Conservation (phyloP, 306 rosid genomes). For the Dryas drummondii region DNA sequence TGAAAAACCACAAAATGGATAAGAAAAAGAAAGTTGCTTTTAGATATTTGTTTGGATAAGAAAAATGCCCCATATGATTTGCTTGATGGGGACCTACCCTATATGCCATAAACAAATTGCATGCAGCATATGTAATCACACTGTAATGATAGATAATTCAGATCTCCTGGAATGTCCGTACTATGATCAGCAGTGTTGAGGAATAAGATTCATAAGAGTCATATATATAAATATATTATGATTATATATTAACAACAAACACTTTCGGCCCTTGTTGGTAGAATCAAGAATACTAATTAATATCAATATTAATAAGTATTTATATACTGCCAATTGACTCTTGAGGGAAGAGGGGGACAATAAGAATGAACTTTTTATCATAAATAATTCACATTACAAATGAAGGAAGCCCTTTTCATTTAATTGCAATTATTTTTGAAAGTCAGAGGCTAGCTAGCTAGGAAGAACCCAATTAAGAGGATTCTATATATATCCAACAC, state of each 20-base stretch:
- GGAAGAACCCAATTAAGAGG: neutral
- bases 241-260: neutral
- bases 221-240: neutral
- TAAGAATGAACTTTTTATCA: slow-evolving; percentile 17
- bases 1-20: slow-evolving; percentile 44
- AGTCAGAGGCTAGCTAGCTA: slow-evolving; percentile 26
- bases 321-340: neutral
- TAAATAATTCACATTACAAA: neutral
- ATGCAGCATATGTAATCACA: slow-evolving; percentile 33
- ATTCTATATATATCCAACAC: neutral
- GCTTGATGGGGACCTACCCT: slow-evolving; percentile 49
- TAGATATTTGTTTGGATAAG: slow-evolving; percentile 88
- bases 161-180: slow-evolving; percentile 37
- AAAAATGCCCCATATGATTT: slow-evolving; percentile 59
- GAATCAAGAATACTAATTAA: slow-evolving; percentile 40
- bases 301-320: neutral
- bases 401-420: slow-evolving; percentile 30
- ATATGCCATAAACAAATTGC: slow-evolving; percentile 58
- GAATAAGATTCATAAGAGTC: slow-evolving; percentile 44
- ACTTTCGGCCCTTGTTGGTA: slow-evolving; percentile 44
- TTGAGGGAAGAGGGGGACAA: slow-evolving; percentile 9
- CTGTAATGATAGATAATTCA: slow-evolving; percentile 32
- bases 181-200: slow-evolving; percentile 16
- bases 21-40: slow-evolving; percentile 53
- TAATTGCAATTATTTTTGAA: slow-evolving; percentile 22